phyloP scores from a whole-genome alignment of 257 asterid species.

The Dorcoceras hygrometricum region DNA sequence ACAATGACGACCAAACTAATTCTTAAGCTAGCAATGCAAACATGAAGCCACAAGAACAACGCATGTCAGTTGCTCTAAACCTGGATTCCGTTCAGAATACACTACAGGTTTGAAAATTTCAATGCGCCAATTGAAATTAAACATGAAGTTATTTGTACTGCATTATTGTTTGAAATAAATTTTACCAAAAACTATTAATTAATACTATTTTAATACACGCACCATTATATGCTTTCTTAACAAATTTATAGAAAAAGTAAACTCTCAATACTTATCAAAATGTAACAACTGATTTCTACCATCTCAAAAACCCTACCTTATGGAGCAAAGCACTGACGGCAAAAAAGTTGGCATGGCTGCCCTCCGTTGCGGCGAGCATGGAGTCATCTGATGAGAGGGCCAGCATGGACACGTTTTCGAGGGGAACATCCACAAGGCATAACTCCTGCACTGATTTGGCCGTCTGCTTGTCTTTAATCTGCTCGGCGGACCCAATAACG shows the following conservation, averaged over 20 bases:
- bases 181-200: too few species aligned
- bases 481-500: constrained; percentile 61
- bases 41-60: neutral
- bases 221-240: neutral
- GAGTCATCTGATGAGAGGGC: constrained; percentile 68
- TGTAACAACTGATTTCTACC: neutral
- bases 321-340: constrained; percentile 77
- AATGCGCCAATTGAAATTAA: too few species aligned
- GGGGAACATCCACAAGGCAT: constrained; percentile 54
- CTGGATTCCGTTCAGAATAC: neutral
- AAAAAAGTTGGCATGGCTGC: constrained; percentile 54
- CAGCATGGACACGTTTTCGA: constrained; percentile 61
- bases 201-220: neutral
- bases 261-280: neutral
- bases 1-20: neutral
- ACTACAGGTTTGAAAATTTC: neutral
- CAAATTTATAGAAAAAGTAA: neutral
- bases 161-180: neutral
- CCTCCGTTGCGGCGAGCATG: constrained; percentile 66
- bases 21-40: neutral
- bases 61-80: neutral
- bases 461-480: constrained; percentile 44
- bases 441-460: constrained; percentile 54
- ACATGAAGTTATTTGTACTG: neutral
- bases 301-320: constrained; percentile 40